Evolutionary conservation across 345 rosid species (phyloP).

Genomic region (Hypericum androsaemum): DNA sequence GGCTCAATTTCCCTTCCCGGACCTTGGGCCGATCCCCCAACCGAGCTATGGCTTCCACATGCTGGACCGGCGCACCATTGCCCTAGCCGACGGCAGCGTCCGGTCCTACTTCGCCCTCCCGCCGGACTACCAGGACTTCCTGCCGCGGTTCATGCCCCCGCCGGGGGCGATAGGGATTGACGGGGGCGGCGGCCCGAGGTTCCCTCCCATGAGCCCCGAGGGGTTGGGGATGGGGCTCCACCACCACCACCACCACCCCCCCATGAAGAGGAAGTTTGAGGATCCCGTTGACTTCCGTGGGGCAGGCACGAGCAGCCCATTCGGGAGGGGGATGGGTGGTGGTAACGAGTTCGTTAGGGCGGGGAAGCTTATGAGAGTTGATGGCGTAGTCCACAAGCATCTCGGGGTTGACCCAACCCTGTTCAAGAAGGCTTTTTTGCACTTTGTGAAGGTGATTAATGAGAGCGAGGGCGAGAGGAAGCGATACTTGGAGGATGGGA

Average conservation of each 20-base stretch:
- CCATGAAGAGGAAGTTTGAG: slow-evolving; percentile 50
- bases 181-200: slow-evolving; percentile 23
- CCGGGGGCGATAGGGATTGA: neutral
- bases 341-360: slow-evolving; percentile 30
- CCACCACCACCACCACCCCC: neutral
- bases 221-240: slow-evolving; percentile 17
- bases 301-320: slow-evolving; percentile 34
- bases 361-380: slow-evolving; percentile 41
- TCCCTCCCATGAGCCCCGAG: slow-evolving; percentile 30
- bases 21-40: slow-evolving; percentile 63
- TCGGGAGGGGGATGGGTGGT: slow-evolving; percentile 19
- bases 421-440: slow-evolving; percentile 61
- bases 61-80: slow-evolving; percentile 81
- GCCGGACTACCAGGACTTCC: slow-evolving; percentile 68
- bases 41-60: slow-evolving; percentile 87
- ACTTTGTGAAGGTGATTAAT: slow-evolving; percentile 48
- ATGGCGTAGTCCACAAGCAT: slow-evolving; percentile 25
- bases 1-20: slow-evolving; percentile 36
- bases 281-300: slow-evolving; percentile 6
- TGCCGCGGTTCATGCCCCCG: slow-evolving; percentile 7
- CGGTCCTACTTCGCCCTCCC: slow-evolving; percentile 96
- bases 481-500: slow-evolving; percentile 75
- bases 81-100: slow-evolving; percentile 80
- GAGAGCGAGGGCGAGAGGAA: slow-evolving; percentile 54
- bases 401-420: slow-evolving; percentile 47